These are phyloP conservation scores for Penicillium antarcticum DNA, from an alignment of 495 filamentous ascomycete species.

Conservation along the genomic window DNA sequence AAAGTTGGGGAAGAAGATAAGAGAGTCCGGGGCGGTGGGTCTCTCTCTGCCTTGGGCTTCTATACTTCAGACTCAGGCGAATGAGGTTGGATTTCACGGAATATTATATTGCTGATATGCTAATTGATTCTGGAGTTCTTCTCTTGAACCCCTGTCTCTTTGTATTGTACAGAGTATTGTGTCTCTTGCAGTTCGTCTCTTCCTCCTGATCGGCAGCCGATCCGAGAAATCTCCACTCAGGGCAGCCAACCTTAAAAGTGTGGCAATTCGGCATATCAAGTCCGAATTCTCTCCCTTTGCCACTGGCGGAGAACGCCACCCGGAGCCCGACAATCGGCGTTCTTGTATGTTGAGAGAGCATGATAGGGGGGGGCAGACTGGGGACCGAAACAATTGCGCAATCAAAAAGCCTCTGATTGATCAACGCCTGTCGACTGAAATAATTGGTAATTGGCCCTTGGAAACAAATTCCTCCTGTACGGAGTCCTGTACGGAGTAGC, in stretches of 20 bases:
- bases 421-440: background rate
- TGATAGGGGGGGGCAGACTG: background rate
- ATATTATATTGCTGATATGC: no score
- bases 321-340: no score
- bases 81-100: no score
- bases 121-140: background rate
- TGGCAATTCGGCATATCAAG: conserved; percentile 5
- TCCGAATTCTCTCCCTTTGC: background rate
- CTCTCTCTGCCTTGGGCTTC: background rate
- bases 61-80: background rate
- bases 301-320: background rate
- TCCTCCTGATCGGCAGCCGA: conserved; percentile 25
- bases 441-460: background rate
- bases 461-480: background rate
- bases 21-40: conserved; percentile 13
- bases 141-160: background rate
- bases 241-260: conserved; percentile 19
- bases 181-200: background rate
- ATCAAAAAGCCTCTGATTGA: background rate
- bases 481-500: background rate
- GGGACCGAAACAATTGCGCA: background rate
- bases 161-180: no score
- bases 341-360: background rate
- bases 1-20: background rate
- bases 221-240: conserved; percentile 13